A percentile compares a stretch with the other conserved stretches of the same genome.
Evolutionary conservation across 1,284 basidiomycete species (phyloP).

Genomic region (Trametes sp.): DNA sequence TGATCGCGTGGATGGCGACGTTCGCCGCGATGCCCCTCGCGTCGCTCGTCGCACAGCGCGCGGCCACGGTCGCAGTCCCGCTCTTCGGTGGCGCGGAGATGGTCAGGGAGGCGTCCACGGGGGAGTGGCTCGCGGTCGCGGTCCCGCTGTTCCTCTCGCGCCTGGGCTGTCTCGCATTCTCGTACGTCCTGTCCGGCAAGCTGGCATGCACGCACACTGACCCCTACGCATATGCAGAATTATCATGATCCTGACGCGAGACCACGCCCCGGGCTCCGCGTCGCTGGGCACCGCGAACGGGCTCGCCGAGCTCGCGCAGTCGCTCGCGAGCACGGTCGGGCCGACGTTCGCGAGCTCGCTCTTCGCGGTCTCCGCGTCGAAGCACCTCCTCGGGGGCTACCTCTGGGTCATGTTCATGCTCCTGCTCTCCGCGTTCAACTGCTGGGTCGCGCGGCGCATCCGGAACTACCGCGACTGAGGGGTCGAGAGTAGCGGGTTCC

Average conservation of each 20-base stretch:
- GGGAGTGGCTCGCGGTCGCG: conserved; percentile 45
- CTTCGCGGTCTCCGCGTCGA: conserved; percentile 49
- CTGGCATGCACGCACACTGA: not conserved
- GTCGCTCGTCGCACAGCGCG: conserved; percentile 36
- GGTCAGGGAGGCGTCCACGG: conserved; percentile 29
- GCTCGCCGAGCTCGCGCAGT: conserved; percentile 66
- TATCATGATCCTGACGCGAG: conserved; percentile 67
- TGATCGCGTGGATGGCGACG: conserved; percentile 45
- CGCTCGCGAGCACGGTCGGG: conserved; percentile 58
- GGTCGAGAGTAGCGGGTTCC: not conserved
- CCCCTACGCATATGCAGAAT: conserved; percentile 46
- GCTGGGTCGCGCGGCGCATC: conserved; percentile 35
- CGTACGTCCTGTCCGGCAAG: conserved; percentile 38
- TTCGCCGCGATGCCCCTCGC: conserved; percentile 47
- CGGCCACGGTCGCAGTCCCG: conserved; percentile 12
- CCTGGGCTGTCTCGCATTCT: conserved; percentile 47
- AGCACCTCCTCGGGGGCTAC: conserved; percentile 46
- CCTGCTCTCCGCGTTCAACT: conserved; percentile 32
- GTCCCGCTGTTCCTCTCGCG: conserved; percentile 44
- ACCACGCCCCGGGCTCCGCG: conserved; percentile 56
- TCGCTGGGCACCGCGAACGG: conserved; percentile 70
- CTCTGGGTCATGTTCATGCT: conserved; percentile 47
- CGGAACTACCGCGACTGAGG: conserved; percentile 32
- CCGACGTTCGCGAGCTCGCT: conserved; percentile 65
- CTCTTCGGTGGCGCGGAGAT: not conserved